These are phyloP conservation scores for Candida piceae DNA, from an alignment of 805 yeast genomes.

Conservation along the genomic window DNA sequence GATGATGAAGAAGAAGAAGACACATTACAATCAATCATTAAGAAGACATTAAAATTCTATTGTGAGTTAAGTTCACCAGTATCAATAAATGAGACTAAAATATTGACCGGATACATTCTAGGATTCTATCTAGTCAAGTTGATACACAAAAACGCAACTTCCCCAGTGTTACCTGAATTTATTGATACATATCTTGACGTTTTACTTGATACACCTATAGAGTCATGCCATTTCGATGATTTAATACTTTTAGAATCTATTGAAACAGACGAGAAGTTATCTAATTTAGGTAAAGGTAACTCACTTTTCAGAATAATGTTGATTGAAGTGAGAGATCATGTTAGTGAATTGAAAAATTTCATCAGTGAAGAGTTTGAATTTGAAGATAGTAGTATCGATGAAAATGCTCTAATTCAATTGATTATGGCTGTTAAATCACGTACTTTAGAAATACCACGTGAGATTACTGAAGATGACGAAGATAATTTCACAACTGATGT, in stretches of 20 bases:
- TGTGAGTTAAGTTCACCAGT: slow-evolving; percentile 9
- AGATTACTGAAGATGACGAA: slow-evolving; percentile 1
- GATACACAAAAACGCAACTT: not conserved
- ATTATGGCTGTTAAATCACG: slow-evolving; percentile 50
- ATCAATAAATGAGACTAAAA: slow-evolving; percentile 19
- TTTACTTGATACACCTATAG: slow-evolving; percentile 30
- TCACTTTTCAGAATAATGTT: slow-evolving; percentile 10
- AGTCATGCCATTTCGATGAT: slow-evolving; percentile 25
- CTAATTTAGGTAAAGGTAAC: slow-evolving; percentile 12
- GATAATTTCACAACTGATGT: slow-evolving; percentile 42
- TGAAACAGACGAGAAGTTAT: slow-evolving; percentile 10
- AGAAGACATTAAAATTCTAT: slow-evolving; percentile 13
- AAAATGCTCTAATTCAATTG: slow-evolving; percentile 12
- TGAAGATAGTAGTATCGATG: slow-evolving; percentile 2
- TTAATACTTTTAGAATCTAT: slow-evolving; percentile 18
- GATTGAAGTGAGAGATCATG: slow-evolving; percentile 8
- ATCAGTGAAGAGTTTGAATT: slow-evolving; percentile 15
- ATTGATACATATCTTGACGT: slow-evolving; percentile 31
- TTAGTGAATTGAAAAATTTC: slow-evolving; percentile 12
- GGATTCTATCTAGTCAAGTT: slow-evolving; percentile 9
- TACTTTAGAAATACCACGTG: slow-evolving; percentile 60
- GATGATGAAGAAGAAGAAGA: slow-evolving; percentile 10
- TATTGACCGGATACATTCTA: slow-evolving; percentile 22
- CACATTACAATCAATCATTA: slow-evolving; percentile 17
- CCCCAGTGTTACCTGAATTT: not conserved